Evolutionary conservation across 2,329 filamentous ascomycete species (phyloP), one percentile per base, ranked within the genome.

Genomic region (Alternaria brassicicola): DNA sequence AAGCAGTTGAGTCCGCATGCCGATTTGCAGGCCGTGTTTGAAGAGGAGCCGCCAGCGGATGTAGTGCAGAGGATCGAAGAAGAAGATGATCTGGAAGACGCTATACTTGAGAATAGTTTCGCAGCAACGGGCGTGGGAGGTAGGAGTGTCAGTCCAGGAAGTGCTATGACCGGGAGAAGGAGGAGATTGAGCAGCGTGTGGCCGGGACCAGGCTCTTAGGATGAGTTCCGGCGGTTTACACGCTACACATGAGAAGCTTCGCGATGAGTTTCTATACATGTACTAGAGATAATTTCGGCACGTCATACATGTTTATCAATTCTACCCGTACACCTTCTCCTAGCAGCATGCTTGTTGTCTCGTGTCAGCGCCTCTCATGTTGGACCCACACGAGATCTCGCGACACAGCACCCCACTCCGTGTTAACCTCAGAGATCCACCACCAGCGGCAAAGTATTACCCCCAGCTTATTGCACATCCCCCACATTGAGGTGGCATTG

Each of bases 11-110:
- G 87, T 6, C 87, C 87, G 8, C 89, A 92, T 72, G 85, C 88
- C 19, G 89, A 92, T 70, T 82, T 93, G 31, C 85, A 89, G 43
- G 85, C 88, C 10, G 90, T 92, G 2, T 93, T 93, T 62, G 87
- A 92, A 50, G 82, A 88, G 25, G 83, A 89, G 38, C 88, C 89
- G 5, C 89, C 90, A 2, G 84, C 89, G 47, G 73, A 74, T 30
- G 72, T 83, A 3, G 65, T 82, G 26, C 76, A 80, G 46, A 73
- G 77, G 56, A 81, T 83, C 64, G 81, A 82, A 51, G 81, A 82
- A 59, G 77, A 82, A 30, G 81, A 83, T 63, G 80, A 82, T 56
- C 72, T 83, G 10, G 79, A 78, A 36, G 78, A 78, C 36, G 80
- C 78, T 28, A 71, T 79, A 30, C 73, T 79, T 58, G 78, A 80